Evolutionary conservation across 2,329 filamentous ascomycete species (phyloP).

Genomic region (Elsinoe australis): DNA sequence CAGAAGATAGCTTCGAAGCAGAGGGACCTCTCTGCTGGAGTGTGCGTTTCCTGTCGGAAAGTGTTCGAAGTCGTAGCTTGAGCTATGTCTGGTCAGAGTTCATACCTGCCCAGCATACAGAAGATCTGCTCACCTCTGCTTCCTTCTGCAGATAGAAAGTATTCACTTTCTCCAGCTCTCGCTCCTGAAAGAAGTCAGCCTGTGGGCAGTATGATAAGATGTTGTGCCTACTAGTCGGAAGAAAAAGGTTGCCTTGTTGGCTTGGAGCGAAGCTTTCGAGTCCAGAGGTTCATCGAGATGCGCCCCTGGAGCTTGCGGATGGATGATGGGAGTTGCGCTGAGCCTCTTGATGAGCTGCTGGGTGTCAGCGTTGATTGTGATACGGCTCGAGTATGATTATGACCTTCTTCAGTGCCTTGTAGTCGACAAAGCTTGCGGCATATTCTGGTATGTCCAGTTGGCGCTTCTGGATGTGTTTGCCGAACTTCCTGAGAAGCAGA

Average conservation of each 20-base stretch:
- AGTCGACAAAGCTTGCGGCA: conserved; percentile 97
- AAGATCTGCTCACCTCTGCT: conserved; percentile 81
- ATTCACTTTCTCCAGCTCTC: conserved; percentile 97
- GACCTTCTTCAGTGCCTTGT: conserved; percentile 98
- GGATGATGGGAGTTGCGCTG: conserved; percentile 79
- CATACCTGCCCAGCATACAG: background rate
- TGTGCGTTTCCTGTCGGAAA: conserved; percentile 90
- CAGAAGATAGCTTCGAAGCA: conserved; percentile 78
- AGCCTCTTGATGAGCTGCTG: conserved; percentile 93
- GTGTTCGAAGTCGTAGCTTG: conserved; percentile 81
- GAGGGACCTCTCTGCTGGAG: conserved; percentile 66
- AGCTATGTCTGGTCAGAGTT: conserved; percentile 50
- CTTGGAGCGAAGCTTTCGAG: conserved; percentile 82
- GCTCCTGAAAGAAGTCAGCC: conserved; percentile 55
- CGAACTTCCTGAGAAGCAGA: conserved; percentile 77
- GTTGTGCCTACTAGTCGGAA: conserved; percentile 96
- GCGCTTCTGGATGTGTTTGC: conserved; percentile 97
- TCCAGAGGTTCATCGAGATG: conserved; percentile 48
- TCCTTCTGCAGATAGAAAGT: conserved; percentile 97
- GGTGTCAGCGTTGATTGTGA: conserved; percentile 24
- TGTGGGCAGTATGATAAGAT: conserved; percentile 35
- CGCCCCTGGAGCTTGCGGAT: conserved; percentile 49
- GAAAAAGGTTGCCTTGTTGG: conserved; percentile 98
- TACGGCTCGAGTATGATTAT: conserved; percentile 19
- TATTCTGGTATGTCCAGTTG: conserved; percentile 99